A percentile compares a stretch with the other conserved stretches of the same genome.
Evolutionary conservation across 139 green algal species (phyloP).

Genomic region (Asterochloris sp.): DNA sequence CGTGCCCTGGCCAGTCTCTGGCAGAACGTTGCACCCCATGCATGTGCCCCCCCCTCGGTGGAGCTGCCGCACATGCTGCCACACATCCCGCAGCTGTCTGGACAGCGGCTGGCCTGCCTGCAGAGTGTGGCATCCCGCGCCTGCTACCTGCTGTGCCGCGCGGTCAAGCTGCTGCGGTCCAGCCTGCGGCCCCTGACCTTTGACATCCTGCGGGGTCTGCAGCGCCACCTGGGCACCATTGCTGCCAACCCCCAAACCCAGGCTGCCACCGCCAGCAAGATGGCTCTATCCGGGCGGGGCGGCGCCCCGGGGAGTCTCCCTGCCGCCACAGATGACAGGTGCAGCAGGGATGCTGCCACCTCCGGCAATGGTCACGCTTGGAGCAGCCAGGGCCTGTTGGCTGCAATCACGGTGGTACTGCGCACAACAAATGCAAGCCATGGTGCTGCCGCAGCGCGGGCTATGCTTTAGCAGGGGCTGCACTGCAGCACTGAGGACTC

Average conservation of each 20-base stretch:
- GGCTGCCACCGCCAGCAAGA: neutral
- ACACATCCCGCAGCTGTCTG: neutral
- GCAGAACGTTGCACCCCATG: too few species aligned
- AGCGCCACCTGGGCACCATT: conserved; percentile 63
- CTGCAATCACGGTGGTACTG: too few species aligned
- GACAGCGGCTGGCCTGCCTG: neutral
- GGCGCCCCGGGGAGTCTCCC: neutral
- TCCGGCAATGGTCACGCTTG: too few species aligned
- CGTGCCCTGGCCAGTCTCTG: too few species aligned
- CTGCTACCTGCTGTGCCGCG: conserved; percentile 78
- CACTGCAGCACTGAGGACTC: too few species aligned
- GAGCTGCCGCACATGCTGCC: too few species aligned
- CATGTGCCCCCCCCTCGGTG: too few species aligned
- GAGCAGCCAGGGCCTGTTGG: too few species aligned
- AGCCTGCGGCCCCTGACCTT: conserved; percentile 52
- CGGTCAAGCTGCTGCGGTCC: conserved; percentile 63
- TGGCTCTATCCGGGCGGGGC: neutral
- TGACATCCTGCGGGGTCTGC: conserved; percentile 52
- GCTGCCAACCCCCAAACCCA: conserved; percentile 49
- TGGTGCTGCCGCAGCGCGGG: too few species aligned
- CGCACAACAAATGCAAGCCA: too few species aligned
- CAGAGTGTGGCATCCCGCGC: conserved; percentile 17
- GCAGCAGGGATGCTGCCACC: neutral
- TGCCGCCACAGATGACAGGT: conserved; percentile 21
- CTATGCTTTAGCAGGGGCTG: too few species aligned